These are phyloP conservation scores for Stagonosporopsis vannaccii DNA, from an alignment of 2,329 filamentous ascomycete genomes.

Conservation along the genomic window DNA sequence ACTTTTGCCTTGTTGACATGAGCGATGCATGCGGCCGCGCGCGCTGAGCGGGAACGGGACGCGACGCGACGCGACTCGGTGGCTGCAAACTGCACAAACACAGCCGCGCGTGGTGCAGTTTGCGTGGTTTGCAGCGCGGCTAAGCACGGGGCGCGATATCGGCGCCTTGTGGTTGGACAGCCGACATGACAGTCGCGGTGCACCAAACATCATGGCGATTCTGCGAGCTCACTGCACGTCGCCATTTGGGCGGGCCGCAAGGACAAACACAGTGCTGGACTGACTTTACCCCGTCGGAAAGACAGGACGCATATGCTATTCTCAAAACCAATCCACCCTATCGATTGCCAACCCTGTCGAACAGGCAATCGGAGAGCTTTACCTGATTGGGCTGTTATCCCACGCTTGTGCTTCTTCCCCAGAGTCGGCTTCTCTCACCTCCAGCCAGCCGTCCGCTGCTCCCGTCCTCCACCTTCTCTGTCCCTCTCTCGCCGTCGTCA, in stretches of 20 bases:
- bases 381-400: conserved; percentile 27
- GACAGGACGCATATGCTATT: background rate
- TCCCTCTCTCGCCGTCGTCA: conserved; percentile 15
- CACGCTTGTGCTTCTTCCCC: conserved; percentile 43
- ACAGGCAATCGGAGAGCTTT: conserved; percentile 3
- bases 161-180: conserved; percentile 13
- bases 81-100: conserved; percentile 1
- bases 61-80: conserved; percentile 4
- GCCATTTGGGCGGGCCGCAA: background rate
- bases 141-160: conserved; percentile 6
- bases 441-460: conserved; percentile 26
- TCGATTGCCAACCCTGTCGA: background rate
- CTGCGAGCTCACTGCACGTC: background rate
- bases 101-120: background rate
- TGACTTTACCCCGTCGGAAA: background rate
- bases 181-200: background rate
- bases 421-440: conserved; percentile 25
- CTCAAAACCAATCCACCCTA: background rate
- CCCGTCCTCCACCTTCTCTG: conserved; percentile 5
- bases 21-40: conserved; percentile 22
- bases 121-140: conserved; percentile 23
- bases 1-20: conserved; percentile 58
- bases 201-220: background rate
- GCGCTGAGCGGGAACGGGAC: conserved; percentile 11
- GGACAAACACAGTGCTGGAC: background rate